Evolutionary conservation across 768 basidiomycete genomes (phyloP).

Genomic region (Piloderma croceum): DNA sequence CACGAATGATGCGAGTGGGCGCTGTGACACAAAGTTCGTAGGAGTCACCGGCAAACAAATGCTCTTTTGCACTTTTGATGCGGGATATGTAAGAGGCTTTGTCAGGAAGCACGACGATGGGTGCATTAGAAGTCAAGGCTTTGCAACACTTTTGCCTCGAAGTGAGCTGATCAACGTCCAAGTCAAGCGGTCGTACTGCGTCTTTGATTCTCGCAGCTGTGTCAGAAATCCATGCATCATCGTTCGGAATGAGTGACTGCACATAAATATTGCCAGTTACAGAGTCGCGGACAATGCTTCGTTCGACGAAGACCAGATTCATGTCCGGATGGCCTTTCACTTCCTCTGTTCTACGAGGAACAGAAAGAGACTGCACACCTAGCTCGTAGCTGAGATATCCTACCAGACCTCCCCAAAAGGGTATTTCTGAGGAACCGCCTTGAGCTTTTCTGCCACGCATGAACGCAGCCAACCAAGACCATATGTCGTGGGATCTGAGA

Average conservation of each 20-base stretch:
- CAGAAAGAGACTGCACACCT: conserved; percentile 51
- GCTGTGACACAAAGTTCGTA: conserved; percentile 93
- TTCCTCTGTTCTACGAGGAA: conserved; percentile 32
- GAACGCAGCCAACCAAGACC: conserved; percentile 71
- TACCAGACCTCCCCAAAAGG: conserved; percentile 82
- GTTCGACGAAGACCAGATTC: conserved; percentile 72
- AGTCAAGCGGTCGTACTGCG: too few relatives aligned
- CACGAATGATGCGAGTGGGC: conserved; percentile 52
- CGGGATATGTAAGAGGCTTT: conserved; percentile 56
- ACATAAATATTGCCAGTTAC: conserved; percentile 45
- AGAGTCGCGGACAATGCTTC: conserved; percentile 66
- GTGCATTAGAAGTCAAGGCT: conserved; percentile 8
- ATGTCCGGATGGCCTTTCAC: conserved; percentile 56
- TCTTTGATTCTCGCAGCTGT: conserved; percentile 30
- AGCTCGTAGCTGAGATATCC: conserved; percentile 79
- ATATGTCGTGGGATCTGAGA: conserved; percentile 53
- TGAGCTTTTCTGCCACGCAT: conserved; percentile 48
- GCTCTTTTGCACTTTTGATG: conserved; percentile 67
- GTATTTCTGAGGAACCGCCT: conserved; percentile 47
- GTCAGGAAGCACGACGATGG: conserved; percentile 48
- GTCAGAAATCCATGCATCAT: conserved; percentile 54
- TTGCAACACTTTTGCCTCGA: not conserved
- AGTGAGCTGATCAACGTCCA: not conserved
- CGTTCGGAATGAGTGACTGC: conserved; percentile 58
- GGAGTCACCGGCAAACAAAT: conserved; percentile 77